Conservation (phyloP, 2,329 filamentous ascomycete genomes). For the Colletotrichum chrysophilum region DNA sequence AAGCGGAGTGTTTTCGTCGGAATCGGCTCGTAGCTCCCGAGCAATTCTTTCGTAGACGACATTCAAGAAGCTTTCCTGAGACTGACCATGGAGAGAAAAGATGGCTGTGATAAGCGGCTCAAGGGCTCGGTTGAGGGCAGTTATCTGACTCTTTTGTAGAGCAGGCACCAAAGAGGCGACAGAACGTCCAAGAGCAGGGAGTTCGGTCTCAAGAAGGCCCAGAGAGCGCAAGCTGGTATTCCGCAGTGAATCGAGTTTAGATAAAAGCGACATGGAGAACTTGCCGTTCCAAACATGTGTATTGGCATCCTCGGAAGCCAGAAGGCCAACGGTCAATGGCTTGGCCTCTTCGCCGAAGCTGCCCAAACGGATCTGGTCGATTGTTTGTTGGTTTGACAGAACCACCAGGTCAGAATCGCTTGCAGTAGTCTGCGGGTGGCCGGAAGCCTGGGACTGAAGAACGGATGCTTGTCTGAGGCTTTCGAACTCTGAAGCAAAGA, state of each 20-base stretch:
- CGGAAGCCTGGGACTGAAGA: conserved; percentile 36
- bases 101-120: conserved; percentile 49
- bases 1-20: not conserved
- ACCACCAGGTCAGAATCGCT: conserved; percentile 48
- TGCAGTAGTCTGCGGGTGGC: not conserved
- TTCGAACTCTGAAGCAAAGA: conserved; percentile 62
- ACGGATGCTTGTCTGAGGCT: conserved; percentile 57
- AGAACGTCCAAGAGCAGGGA: conserved; percentile 64
- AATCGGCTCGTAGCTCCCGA: not conserved
- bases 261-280: conserved; percentile 53
- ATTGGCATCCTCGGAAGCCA: conserved; percentile 5
- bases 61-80: not conserved
- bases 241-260: conserved; percentile 55
- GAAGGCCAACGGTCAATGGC: conserved; percentile 10
- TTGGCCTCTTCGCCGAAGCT: conserved; percentile 8
- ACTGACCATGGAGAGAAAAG: conserved; percentile 41
- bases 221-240: conserved; percentile 65
- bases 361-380: conserved; percentile 45
- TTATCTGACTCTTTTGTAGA: conserved; percentile 54
- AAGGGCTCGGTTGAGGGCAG: conserved; percentile 53
- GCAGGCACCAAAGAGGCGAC: conserved; percentile 54
- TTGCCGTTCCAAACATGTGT: conserved; percentile 43
- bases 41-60: not conserved
- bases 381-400: conserved; percentile 51
- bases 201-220: conserved; percentile 67